Evolutionary conservation across 2,329 filamentous ascomycete genomes (phyloP).

Genomic region (Xylariaceae sp.): DNA sequence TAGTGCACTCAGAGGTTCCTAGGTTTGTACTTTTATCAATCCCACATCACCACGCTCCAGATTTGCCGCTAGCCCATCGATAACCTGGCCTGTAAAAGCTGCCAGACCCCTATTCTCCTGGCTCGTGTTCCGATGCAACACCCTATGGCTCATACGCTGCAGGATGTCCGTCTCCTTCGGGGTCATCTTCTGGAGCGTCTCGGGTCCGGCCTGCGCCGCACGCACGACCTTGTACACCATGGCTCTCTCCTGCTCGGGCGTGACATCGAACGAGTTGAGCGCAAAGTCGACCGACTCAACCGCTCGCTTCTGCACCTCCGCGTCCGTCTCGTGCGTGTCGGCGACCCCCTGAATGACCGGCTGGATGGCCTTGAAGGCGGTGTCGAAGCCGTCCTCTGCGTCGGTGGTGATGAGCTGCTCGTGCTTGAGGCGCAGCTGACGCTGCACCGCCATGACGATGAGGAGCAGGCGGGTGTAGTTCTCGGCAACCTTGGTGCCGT

Average conservation of each 20-base stretch:
- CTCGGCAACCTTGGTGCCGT: conserved; percentile 35
- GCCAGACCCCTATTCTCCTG: too few relatives aligned
- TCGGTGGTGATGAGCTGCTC: conserved; percentile 12
- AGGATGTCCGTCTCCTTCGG: too few relatives aligned
- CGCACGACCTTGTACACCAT: not conserved
- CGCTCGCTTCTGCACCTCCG: too few relatives aligned
- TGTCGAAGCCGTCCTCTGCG: conserved; percentile 9
- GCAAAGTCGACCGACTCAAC: too few relatives aligned
- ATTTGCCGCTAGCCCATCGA: too few relatives aligned
- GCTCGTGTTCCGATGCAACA: too few relatives aligned
- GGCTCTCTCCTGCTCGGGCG: not conserved
- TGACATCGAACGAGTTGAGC: not conserved
- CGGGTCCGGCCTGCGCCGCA: not conserved
- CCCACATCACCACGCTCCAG: too few relatives aligned
- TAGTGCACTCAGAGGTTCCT: too few relatives aligned
- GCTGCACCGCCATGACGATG: conserved; percentile 24
- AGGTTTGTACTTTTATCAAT: too few relatives aligned
- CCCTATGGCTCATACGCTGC: too few relatives aligned
- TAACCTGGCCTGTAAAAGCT: too few relatives aligned
- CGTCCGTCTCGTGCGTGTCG: not conserved
- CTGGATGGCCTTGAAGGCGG: conserved; percentile 1
- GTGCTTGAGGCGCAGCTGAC: not conserved
- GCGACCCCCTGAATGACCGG: conserved; percentile 1
- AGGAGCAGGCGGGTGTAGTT: conserved; percentile 41
- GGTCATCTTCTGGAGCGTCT: too few relatives aligned